phyloP scores from a whole-genome alignment of 2,329 filamentous ascomycete species.

The Epichloe sp. region DNA sequence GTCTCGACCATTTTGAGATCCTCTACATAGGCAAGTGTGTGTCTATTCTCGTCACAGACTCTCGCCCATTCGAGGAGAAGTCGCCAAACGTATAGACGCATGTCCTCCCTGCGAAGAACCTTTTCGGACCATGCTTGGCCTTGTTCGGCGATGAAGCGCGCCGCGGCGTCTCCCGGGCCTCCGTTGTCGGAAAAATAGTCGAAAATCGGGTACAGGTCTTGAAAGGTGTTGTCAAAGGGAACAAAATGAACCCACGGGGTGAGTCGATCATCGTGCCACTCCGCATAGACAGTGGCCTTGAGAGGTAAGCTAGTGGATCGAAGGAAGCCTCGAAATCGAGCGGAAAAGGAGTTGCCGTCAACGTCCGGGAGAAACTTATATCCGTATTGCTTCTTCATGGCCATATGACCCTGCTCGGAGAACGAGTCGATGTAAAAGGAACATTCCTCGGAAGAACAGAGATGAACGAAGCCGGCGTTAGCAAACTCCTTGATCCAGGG shows the following conservation, averaged over 20 bases:
- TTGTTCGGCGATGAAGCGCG: conserved; percentile 42
- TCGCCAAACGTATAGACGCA: conserved; percentile 52
- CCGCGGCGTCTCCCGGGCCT: conserved; percentile 37
- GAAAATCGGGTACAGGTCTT: conserved; percentile 52
- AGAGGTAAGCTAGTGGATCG: conserved; percentile 51
- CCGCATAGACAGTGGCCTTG: conserved; percentile 59
- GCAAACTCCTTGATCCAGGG: conserved; percentile 27
- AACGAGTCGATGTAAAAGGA: conserved; percentile 26
- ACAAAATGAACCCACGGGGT: conserved; percentile 61
- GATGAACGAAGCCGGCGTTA: conserved; percentile 31
- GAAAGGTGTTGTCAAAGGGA: conserved; percentile 55
- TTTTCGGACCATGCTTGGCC: conserved; percentile 49
- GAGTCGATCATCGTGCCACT: conserved; percentile 62
- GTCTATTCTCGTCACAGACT: conserved; percentile 31
- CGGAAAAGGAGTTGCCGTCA: conserved; percentile 55
- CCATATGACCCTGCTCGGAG: conserved; percentile 16
- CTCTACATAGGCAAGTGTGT: conserved; percentile 29
- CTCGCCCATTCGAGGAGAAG: conserved; percentile 45
- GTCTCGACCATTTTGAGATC: conserved; percentile 20
- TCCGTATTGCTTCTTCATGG: conserved; percentile 36
- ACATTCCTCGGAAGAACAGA: conserved; percentile 27
- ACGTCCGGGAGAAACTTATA: conserved; percentile 57
- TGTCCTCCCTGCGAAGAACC: conserved; percentile 51
- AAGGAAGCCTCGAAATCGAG: conserved; percentile 50
- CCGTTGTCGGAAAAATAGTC: conserved; percentile 49